Base-by-base conservation (phyloP, 1,284 basidiomycete species). In the Xerocomus cyaneibrunnescens region DNA sequence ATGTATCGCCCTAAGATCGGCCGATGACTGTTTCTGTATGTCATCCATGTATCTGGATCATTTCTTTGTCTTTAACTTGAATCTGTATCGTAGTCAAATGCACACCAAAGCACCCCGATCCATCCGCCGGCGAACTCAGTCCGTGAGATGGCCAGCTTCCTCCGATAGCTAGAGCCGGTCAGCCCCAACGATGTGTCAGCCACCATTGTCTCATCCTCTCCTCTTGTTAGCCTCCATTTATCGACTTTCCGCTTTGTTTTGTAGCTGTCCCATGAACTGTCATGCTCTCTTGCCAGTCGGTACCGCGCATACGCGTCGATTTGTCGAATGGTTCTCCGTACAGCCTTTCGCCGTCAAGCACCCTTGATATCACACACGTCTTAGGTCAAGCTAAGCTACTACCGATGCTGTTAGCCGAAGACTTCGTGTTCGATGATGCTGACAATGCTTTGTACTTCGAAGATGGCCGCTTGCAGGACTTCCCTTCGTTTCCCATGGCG, bases 151-250 rank as follows among this genome's bases (percentile, higher is more conserved):
- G 10, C 23, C 21, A 31, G 39, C 27, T 38, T 54, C 30, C 14
- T 13, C 35, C 31, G 21, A 16, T 31, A 12, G 27, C 16, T 23
- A 21, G 7, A 39, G 16, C 16, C 14, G 38, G 64, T 64, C 66
- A 65, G 68, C 64, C 67, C 64, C 45, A 17, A 13, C 28, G 5
- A 37, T 38, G n/a, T 13, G 68, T 66, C 61, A 70, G 64, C 64
- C 66, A 13, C 61, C 47, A 28, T 48, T 12, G 21, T 30, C 32
- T 31, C 43, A 21, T 40, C 23, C 39, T 19, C n/a, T 31, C 2
- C n/a, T 21, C 6, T n/a, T 35, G 50, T 47, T 40, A 57, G 47
- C 54, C 55, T 40, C 53, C 32, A 3, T n/a, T 54, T 40, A 27
- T 51, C 46, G 43, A 52, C 52, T 48, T 50, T 46, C 19, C 14